A percentile compares a stretch with the other conserved stretches of the same genome.
Conservation (phyloP, 306 rosid genomes). For the Amphicarpaea edgeworthii region DNA sequence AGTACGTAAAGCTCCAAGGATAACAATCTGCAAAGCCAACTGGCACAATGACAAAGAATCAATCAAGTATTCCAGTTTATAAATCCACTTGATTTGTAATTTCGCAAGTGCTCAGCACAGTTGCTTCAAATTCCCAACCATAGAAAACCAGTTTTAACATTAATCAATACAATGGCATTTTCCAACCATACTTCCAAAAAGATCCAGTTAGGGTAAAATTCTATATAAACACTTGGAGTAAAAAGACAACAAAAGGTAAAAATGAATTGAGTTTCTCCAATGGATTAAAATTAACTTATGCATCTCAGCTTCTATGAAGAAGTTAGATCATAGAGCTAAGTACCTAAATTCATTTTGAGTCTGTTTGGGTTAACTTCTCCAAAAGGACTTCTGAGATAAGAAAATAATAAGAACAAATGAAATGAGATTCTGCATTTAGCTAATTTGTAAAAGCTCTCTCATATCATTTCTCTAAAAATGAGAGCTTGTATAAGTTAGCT, state of each 20-base stretch:
- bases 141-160: slow-evolving; percentile 1
- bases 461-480: no score
- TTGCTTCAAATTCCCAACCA: not conserved
- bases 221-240: not conserved
- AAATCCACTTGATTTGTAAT: not conserved
- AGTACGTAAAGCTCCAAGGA: slow-evolving; percentile 69
- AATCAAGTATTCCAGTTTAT: slow-evolving; percentile 28
- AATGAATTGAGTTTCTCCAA: not conserved
- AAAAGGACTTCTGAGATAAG: no score
- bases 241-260: not conserved
- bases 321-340: not conserved
- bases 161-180: not conserved
- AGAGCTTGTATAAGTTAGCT: no score
- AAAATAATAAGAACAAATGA: no score
- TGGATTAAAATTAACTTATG: not conserved
- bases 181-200: slow-evolving; percentile 1
- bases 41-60: slow-evolving; percentile 45
- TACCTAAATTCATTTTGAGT: not conserved
- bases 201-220: not conserved
- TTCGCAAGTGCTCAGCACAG: slow-evolving; percentile 18
- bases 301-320: not conserved
- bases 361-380: no score
- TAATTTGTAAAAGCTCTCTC: no score
- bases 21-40: slow-evolving; percentile 71
- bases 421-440: no score